Percentiles rank a stretch among this genome's conserved stretches.
Evolutionary conservation across 495 filamentous ascomycete genomes (phyloP).

Genomic region (Collariella sp.): DNA sequence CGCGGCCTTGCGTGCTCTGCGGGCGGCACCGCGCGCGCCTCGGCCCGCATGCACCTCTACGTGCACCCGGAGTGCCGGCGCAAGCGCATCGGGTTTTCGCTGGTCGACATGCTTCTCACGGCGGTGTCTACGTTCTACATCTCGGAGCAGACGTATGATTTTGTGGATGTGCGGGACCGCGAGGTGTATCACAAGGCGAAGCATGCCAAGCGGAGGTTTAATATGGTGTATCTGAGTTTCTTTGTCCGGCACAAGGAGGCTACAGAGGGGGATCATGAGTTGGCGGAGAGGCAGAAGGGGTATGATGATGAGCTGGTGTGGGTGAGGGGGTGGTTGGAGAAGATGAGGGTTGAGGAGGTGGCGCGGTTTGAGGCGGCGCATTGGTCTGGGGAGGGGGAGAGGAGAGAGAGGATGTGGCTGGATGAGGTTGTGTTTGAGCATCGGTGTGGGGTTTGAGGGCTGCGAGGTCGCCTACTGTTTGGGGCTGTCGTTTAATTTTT

Average conservation of each 20-base stretch:
- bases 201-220: conserved; percentile 19
- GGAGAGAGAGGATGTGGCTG: conserved; percentile 12
- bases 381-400: conserved; percentile 9
- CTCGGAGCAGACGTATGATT: conserved; percentile 20
- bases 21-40: conserved; percentile 16
- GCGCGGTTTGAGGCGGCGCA: conserved; percentile 12
- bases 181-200: conserved; percentile 12
- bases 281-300: conserved; percentile 6
- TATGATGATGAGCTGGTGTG: conserved; percentile 22
- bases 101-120: conserved; percentile 31
- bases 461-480: too few species aligned
- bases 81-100: conserved; percentile 28
- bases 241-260: conserved; percentile 15
- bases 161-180: conserved; percentile 20
- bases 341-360: conserved; percentile 19
- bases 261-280: not conserved
- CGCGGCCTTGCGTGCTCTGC: conserved; percentile 17
- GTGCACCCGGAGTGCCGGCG: conserved; percentile 29
- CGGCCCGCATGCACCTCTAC: conserved; percentile 27
- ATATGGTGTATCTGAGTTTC: conserved; percentile 21
- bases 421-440: conserved; percentile 25
- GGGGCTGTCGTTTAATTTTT: too few species aligned
- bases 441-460: conserved; percentile 9
- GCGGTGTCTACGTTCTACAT: conserved; percentile 21
- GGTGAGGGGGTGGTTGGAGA: conserved; percentile 18